These are phyloP conservation scores for Ophiostoma novo-ulmi DNA, from an alignment of 2,329 filamentous ascomycete species.

Conservation along the genomic window DNA sequence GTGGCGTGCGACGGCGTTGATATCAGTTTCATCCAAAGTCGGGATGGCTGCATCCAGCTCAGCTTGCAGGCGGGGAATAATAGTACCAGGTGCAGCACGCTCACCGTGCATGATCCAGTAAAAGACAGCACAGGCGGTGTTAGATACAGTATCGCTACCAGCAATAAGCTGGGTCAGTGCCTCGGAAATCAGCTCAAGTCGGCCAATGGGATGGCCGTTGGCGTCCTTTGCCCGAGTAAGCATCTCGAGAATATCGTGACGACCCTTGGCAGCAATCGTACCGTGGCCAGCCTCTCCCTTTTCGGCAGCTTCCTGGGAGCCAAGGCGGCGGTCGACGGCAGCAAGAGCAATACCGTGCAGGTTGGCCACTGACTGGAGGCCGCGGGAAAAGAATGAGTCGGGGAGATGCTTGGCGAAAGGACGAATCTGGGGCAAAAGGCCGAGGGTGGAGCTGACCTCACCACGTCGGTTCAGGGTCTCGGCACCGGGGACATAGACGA, in stretches of 20 bases:
- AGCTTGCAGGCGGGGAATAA: conserved; percentile 22
- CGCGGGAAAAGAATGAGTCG: conserved; percentile 24
- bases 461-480: conserved; percentile 26
- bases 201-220: conserved; percentile 20
- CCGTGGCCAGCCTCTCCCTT: conserved; percentile 14
- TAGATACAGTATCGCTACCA: conserved; percentile 26
- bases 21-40: neutral
- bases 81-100: conserved; percentile 19
- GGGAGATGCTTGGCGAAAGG: conserved; percentile 21
- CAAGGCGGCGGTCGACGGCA: conserved; percentile 24
- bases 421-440: conserved; percentile 22
- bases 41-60: conserved; percentile 25
- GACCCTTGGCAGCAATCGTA: conserved; percentile 17
- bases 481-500: conserved; percentile 24
- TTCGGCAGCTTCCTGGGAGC: conserved; percentile 17
- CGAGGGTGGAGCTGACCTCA: conserved; percentile 26
- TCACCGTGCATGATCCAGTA: conserved; percentile 27
- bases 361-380: conserved; percentile 23
- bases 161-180: conserved; percentile 26
- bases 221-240: conserved; percentile 22
- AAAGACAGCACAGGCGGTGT: conserved; percentile 24
- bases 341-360: conserved; percentile 25
- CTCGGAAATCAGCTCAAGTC: conserved; percentile 23
- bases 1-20: conserved; percentile 14
- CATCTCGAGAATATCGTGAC: conserved; percentile 26